Conservation (phyloP, 2,329 filamentous ascomycete species). For the Colletotrichum sidae region DNA sequence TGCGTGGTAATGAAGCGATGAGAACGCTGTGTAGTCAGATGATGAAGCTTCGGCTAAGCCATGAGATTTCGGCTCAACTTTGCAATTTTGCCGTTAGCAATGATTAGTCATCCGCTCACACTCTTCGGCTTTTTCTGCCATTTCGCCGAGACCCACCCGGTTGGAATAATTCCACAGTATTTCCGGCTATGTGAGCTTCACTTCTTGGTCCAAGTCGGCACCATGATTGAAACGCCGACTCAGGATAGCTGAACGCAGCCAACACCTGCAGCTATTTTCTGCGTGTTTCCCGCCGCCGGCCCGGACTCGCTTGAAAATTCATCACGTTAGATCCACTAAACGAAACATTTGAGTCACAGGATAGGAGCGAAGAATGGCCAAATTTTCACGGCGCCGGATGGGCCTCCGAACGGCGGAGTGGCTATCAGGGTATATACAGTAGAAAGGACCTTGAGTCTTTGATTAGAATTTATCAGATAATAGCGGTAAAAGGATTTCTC, state of each 20-base stretch:
- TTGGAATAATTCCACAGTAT: constrained; percentile 12
- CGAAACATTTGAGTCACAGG: constrained; percentile 27
- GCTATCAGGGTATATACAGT: constrained; percentile 13
- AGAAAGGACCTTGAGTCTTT: not conserved
- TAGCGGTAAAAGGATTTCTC: no score
- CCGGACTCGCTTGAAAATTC: constrained; percentile 9
- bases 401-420: constrained; percentile 27
- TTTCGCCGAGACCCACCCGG: constrained; percentile 1
- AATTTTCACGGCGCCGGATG: not conserved
- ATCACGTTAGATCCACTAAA: constrained; percentile 16
- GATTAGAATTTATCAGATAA: not conserved
- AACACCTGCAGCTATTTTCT: constrained; percentile 5
- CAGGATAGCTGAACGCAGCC: not conserved
- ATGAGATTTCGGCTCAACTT: constrained; percentile 5
- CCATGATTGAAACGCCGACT: not conserved
- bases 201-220: not conserved
- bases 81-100: not conserved
- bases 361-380: constrained; percentile 18
- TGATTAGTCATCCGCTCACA: constrained; percentile 4
- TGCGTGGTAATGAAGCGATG: no score
- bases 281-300: constrained; percentile 8
- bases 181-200: not conserved
- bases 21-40: no score
- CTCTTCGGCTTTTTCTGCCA: not conserved
- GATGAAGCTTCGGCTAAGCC: not conserved